Base-by-base conservation (phyloP, 179 eudicot species). In the Corrigiola litoralis region DNA sequence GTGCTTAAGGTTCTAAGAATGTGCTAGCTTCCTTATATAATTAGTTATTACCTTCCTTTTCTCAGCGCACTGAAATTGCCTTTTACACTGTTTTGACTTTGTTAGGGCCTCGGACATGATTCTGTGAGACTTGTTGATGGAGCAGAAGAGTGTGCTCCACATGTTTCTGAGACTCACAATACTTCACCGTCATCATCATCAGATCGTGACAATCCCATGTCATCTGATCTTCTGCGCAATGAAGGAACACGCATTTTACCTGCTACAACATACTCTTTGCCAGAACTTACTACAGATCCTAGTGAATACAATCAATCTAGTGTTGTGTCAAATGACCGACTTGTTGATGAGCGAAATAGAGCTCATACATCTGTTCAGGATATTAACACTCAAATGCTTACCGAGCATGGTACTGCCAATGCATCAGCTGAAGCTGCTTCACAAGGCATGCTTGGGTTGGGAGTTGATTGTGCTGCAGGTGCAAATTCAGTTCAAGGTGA, bases 61-160 rank as follows among this genome's bases (percentile, higher is more conserved):
- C n/a, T n/a, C n/a, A n/a, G n/a, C n/a, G n/a, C n/a, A n/a, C n/a
- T n/a, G n/a, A n/a, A 23, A 58, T 50, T 25, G 36, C 27, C 36
- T 29, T 48, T 23, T 32, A 36, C 11, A 27, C 62, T 68, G 14
- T 28, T 42, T 2, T 36, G 42, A 38, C n/a, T 2, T 63, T 17
- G 23, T 62, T 41, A 69, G 81, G 72, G 48, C 34, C 51, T 36
- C 32, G 52, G 60, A 52, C 56, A 37, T 36, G 64, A 36, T 25
- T 66, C 49, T 31, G 60, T 54, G 54, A 36, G 5, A 13, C 34
- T 11, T 7, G 61, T 45, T 48, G 46, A 18, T 28, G 56, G 44
- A 65, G 40, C 40, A 40, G 61, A 54, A 38, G 71, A 68, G 49
- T 58, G 9, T 68, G 52, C 14, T 24, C 29, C 32, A 38, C 55